These are phyloP conservation scores for Mortierella sp. DNA, from an alignment of 371 early-diverging fungal species.

Conservation along the genomic window DNA sequence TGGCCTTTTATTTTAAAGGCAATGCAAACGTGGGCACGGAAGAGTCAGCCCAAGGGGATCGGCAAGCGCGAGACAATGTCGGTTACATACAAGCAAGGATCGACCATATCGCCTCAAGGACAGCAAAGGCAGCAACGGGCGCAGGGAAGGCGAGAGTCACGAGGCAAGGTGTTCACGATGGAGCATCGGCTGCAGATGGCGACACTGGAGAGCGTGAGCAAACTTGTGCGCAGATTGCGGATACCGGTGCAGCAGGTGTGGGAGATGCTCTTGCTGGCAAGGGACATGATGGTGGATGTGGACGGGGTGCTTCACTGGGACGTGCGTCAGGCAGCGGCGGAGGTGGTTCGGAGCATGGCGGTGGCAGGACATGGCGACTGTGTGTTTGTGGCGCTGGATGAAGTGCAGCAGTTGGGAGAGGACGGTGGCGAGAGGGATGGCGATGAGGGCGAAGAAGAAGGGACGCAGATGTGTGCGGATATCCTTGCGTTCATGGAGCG, in stretches of 20 bases:
- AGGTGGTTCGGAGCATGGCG: conserved; percentile 41
- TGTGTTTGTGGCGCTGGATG: conserved; percentile 33
- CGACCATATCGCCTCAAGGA: neutral
- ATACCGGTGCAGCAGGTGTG: conserved; percentile 45
- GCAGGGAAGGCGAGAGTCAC: conserved; percentile 10
- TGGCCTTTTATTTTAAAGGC: conserved; percentile 46
- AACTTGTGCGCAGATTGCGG: conserved; percentile 35
- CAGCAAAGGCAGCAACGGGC: neutral
- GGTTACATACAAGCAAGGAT: neutral
- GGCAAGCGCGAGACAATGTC: neutral
- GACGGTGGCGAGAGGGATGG: neutral
- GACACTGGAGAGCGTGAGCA: conserved; percentile 36
- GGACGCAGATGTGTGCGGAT: conserved; percentile 14
- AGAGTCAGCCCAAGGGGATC: neutral
- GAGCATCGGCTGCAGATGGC: conserved; percentile 49
- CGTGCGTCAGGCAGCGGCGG: conserved; percentile 28
- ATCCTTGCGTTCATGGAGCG: conserved; percentile 17
- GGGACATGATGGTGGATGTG: conserved; percentile 36
- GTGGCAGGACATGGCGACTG: conserved; percentile 45
- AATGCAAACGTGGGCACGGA: conserved; percentile 20
- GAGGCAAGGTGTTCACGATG: conserved; percentile 36
- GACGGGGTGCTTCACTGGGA: conserved; percentile 25
- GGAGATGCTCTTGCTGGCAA: conserved; percentile 43
- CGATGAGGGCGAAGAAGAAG: conserved; percentile 7
- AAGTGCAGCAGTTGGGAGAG: conserved; percentile 3